Evolutionary conservation across 257 asterid species (phyloP).

Genomic region (Solanum okadae): DNA sequence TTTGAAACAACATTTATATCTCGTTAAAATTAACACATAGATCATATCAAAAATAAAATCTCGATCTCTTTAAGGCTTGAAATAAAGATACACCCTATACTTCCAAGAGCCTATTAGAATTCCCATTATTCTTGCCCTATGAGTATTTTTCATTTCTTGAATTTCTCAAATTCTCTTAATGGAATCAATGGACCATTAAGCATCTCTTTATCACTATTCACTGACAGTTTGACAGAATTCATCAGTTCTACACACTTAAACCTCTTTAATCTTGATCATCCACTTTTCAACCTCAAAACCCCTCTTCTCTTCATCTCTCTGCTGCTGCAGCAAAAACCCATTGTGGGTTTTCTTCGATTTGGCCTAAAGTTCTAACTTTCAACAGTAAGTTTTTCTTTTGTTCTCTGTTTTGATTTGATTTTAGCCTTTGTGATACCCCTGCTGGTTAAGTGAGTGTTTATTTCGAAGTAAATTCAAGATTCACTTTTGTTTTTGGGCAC

Average conservation of each 20-base stretch:
- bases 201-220: not conserved
- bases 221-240: not conserved
- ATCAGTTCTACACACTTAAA: not conserved
- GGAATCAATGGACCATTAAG: not conserved
- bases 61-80: too few relatives aligned
- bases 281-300: not conserved
- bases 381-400: not conserved
- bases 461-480: not conserved
- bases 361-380: not conserved
- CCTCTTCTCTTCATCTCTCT: not conserved
- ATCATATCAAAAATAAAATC: too few relatives aligned
- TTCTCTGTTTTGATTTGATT: not conserved
- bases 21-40: too few relatives aligned
- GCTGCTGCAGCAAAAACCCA: not conserved
- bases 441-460: not conserved
- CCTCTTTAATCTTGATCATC: not conserved
- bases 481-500: not conserved
- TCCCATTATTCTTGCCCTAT: not conserved
- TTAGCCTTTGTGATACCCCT: not conserved
- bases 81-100: not conserved
- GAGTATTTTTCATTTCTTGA: not conserved
- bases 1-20: too few relatives aligned
- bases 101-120: not conserved
- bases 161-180: not conserved
- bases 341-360: not conserved